Conservation (phyloP, 768 basidiomycete species). For the Cystobasidium ongulense region DNA sequence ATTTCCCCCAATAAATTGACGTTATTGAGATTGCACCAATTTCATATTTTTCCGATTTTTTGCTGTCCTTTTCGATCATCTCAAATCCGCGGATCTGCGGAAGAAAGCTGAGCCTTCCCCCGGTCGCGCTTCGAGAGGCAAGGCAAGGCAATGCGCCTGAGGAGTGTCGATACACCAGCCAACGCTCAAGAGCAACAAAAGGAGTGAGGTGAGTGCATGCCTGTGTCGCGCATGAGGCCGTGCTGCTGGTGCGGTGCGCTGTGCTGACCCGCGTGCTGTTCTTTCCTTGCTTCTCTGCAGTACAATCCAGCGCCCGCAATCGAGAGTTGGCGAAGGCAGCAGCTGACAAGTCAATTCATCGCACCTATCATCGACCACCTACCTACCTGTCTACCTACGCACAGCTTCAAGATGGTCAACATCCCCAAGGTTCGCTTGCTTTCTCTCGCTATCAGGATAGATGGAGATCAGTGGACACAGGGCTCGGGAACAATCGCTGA, state of each 20-base stretch:
- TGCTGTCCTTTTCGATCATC: neutral
- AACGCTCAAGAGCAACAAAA: conserved; percentile 11
- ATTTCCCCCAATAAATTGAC: too few relatives aligned
- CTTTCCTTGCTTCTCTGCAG: neutral
- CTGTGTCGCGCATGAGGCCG: neutral
- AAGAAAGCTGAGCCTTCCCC: conserved; percentile 5
- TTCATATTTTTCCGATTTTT: neutral
- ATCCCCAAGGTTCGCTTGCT: conserved; percentile 21
- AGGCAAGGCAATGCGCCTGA: neutral
- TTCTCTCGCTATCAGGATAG: neutral
- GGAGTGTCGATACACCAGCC: conserved; percentile 3
- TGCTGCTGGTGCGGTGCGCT: neutral
- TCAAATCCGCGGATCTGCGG: neutral
- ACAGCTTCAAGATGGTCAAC: conserved; percentile 28
- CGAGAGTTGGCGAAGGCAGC: neutral
- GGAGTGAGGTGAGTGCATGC: conserved; percentile 12
- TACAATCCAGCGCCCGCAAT: neutral
- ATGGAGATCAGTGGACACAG: neutral
- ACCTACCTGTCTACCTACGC: neutral
- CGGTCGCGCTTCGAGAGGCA: neutral
- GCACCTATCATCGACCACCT: neutral
- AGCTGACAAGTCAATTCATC: neutral
- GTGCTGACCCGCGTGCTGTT: neutral
- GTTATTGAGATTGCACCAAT: too few relatives aligned
- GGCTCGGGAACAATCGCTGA: neutral